Evolutionary conservation across 1,284 basidiomycete species (phyloP).

Genomic region (Ganoderma leucocontextum): DNA sequence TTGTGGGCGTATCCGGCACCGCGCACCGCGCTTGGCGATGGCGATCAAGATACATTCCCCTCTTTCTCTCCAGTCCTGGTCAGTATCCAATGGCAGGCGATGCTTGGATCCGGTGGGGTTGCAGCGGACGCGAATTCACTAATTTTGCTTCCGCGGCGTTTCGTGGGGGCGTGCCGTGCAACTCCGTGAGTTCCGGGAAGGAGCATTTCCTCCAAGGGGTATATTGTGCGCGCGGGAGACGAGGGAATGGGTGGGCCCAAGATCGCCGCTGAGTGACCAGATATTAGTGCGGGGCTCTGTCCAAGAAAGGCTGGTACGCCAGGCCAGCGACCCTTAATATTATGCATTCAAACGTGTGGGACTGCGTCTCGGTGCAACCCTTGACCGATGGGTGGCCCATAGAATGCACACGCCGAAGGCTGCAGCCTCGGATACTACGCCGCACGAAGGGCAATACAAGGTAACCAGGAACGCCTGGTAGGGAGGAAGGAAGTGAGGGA

Average conservation of each 20-base stretch:
- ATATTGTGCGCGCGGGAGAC: constrained; percentile 24
- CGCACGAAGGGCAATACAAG: neutral
- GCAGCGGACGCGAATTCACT: constrained; percentile 11
- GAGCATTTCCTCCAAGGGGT: constrained; percentile 6
- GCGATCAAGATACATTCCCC: neutral
- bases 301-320: constrained; percentile 12
- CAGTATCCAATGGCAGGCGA: neutral
- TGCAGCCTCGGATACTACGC: neutral
- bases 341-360: neutral
- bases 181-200: constrained; percentile 7
- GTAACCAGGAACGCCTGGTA: constrained; percentile 15
- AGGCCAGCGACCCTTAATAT: constrained; percentile 1
- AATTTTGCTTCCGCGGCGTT: constrained; percentile 26
- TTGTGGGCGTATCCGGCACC: constrained; percentile 14
- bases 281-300: constrained; percentile 14
- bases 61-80: neutral
- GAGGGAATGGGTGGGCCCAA: constrained; percentile 20
- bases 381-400: neutral
- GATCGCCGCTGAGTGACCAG: constrained; percentile 18
- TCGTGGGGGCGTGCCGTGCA: constrained; percentile 11
- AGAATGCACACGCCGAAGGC: neutral
- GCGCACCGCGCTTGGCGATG: constrained; percentile 5
- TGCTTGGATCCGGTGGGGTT: neutral
- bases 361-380: constrained; percentile 2
- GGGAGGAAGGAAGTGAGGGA: neutral